Conservation (phyloP, 2,329 filamentous ascomycete species). For the Calonectria pseudoreteaudii region DNA sequence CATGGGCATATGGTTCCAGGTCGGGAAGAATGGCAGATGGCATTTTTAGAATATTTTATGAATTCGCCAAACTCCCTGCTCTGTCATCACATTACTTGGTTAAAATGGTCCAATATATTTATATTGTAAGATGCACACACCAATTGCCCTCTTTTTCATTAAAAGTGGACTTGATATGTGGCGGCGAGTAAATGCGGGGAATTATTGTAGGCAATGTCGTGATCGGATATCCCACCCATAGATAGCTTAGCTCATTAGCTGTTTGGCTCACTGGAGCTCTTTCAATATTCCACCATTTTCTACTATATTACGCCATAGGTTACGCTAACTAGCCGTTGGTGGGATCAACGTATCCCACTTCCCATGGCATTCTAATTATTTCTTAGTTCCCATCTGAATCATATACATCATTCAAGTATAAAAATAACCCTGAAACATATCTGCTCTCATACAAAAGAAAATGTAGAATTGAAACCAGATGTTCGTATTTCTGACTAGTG, state of each 20-base stretch:
- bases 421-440: neutral
- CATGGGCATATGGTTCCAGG: conserved; percentile 49
- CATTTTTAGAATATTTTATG: conserved; percentile 37
- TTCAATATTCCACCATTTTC: neutral
- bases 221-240: neutral
- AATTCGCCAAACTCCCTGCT: neutral
- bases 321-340: neutral
- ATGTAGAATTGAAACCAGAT: neutral
- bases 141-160: neutral
- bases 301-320: neutral
- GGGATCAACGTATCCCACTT: neutral
- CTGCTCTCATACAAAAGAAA: neutral
- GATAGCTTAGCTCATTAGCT: neutral
- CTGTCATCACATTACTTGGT: neutral
- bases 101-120: neutral
- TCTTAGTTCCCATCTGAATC: neutral
- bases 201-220: neutral
- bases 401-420: neutral
- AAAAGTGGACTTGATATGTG: neutral
- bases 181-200: neutral
- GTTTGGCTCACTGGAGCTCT: neutral
- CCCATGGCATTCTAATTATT: neutral
- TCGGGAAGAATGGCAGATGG: conserved; percentile 43
- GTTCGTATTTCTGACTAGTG: too few species aligned
- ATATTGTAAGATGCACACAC: neutral